Percentiles rank a stretch among this genome's conserved stretches.
These are phyloP conservation scores for Laetiporus sulphureus DNA, from an alignment of 1,284 basidiomycete genomes.

Conservation along the genomic window DNA sequence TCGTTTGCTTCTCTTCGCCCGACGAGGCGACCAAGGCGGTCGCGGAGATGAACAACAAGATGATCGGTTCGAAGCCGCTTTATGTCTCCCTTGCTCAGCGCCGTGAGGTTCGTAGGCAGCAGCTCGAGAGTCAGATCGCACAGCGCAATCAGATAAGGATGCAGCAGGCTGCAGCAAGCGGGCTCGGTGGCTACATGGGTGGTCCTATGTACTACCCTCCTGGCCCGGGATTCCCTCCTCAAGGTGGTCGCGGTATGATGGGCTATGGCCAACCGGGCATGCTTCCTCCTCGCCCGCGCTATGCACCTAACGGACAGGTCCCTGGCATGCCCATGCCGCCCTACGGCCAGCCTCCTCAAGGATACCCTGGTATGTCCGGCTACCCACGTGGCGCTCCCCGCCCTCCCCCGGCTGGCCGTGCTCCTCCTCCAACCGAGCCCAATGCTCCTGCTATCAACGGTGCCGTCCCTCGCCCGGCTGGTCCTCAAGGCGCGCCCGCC, in stretches of 20 bases:
- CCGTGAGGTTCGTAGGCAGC: conserved; percentile 96
- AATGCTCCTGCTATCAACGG: conserved; percentile 48
- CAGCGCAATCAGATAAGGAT: conserved; percentile 94
- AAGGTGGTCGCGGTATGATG: conserved; percentile 78
- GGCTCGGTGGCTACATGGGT: conserved; percentile 77
- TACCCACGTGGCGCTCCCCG: conserved; percentile 49
- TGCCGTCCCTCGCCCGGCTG: conserved; percentile 38
- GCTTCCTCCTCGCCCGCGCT: conserved; percentile 83
- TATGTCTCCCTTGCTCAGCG: conserved; percentile 99
- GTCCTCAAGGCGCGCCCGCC: conserved; percentile 38
- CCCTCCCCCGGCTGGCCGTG: conserved; percentile 30
- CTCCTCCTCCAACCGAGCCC: conserved; percentile 49
- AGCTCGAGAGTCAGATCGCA: conserved; percentile 97
- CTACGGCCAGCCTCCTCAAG: conserved; percentile 60
- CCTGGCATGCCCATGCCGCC: conserved; percentile 75
- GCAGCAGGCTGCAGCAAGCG: conserved; percentile 87
- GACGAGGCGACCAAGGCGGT: conserved; percentile 99
- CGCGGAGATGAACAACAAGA: conserved; percentile 99
- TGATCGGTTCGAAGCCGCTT: conserved; percentile 97
- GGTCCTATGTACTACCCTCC: conserved; percentile 80
- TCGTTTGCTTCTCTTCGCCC: conserved; percentile 98
- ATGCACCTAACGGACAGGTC: conserved; percentile 69
- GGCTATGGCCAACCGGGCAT: conserved; percentile 78
- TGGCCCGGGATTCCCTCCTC: conserved; percentile 74
- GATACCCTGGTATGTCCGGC: conserved; percentile 57